Evolutionary conservation across 768 basidiomycete species (phyloP).

Genomic region (Hericium rajendrae): DNA sequence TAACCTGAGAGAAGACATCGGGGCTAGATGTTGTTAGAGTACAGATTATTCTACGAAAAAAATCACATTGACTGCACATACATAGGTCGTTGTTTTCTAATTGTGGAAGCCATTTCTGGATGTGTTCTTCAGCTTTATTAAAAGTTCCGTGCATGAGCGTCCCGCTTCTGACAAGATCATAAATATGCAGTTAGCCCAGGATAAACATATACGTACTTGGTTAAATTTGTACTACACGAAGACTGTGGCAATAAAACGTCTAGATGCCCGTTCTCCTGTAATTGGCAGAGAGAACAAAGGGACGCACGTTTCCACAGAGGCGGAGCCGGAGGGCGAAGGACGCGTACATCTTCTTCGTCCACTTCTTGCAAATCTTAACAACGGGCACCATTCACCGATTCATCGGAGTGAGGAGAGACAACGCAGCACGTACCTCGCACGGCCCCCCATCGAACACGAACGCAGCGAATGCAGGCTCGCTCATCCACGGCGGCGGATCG

Average conservation of each 20-base stretch:
- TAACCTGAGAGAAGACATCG: too few relatives aligned
- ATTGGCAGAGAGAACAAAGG: not conserved
- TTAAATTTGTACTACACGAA: not conserved
- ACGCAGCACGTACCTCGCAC: conserved; percentile 38
- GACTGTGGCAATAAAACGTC: not conserved
- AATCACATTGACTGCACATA: not conserved
- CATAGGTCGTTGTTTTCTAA: not conserved
- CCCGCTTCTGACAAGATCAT: not conserved
- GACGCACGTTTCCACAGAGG: not conserved
- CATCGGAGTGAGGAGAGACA: not conserved
- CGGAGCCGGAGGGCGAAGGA: not conserved
- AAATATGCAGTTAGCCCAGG: not conserved
- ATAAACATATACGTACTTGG: not conserved
- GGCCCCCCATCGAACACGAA: conserved; percentile 49
- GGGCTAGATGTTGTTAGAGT: too few relatives aligned
- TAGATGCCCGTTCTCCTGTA: not conserved
- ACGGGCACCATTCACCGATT: not conserved
- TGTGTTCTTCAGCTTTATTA: not conserved
- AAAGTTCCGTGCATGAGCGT: not conserved
- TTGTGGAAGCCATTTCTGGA: too few relatives aligned
- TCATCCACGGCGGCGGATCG: conserved; percentile 32
- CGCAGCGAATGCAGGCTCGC: conserved; percentile 53
- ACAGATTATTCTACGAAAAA: not conserved
- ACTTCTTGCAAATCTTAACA: not conserved
- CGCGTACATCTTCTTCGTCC: not conserved